A percentile compares a stretch with the other conserved stretches of the same genome.
Evolutionary conservation across 345 rosid genomes (phyloP).

Genomic region (Hibiscus tridactylites): DNA sequence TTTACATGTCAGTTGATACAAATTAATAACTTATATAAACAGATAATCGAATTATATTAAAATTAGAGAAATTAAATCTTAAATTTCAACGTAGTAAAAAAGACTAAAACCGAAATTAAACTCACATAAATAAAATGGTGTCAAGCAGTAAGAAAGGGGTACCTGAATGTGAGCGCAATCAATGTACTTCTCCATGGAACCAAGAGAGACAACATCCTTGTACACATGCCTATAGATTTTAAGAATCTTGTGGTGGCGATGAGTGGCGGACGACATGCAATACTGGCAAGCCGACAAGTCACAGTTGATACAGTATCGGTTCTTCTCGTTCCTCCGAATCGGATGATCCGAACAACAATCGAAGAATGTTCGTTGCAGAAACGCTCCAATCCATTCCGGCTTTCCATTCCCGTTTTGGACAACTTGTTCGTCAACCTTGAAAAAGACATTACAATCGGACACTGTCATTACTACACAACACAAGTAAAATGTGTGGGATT

Average conservation of each 20-base stretch:
- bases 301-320: slow-evolving; percentile 36
- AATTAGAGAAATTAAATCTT: too few relatives aligned
- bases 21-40: too few relatives aligned
- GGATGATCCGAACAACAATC: slow-evolving; percentile 26
- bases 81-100: too few relatives aligned
- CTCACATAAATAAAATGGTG: not conserved
- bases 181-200: slow-evolving; percentile 25
- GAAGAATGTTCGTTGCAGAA: slow-evolving; percentile 27
- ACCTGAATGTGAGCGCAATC: slow-evolving; percentile 41
- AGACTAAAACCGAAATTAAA: too few relatives aligned
- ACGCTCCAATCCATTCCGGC: slow-evolving; percentile 28
- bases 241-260: slow-evolving; percentile 34
- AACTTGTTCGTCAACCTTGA: slow-evolving; percentile 4
- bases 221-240: slow-evolving; percentile 41
- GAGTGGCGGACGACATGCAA: slow-evolving; percentile 26
- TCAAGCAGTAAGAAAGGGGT: not conserved
- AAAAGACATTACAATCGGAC: too few relatives aligned
- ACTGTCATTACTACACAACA: too few relatives aligned
- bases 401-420: not conserved
- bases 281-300: slow-evolving; percentile 33
- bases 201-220: slow-evolving; percentile 33
- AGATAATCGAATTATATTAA: too few relatives aligned
- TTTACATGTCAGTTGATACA: too few relatives aligned
- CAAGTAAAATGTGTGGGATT: too few relatives aligned
- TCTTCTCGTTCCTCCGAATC: slow-evolving; percentile 30